Conservation (phyloP, 495 filamentous ascomycete genomes). For the Massariosphaeria phaeospora region DNA sequence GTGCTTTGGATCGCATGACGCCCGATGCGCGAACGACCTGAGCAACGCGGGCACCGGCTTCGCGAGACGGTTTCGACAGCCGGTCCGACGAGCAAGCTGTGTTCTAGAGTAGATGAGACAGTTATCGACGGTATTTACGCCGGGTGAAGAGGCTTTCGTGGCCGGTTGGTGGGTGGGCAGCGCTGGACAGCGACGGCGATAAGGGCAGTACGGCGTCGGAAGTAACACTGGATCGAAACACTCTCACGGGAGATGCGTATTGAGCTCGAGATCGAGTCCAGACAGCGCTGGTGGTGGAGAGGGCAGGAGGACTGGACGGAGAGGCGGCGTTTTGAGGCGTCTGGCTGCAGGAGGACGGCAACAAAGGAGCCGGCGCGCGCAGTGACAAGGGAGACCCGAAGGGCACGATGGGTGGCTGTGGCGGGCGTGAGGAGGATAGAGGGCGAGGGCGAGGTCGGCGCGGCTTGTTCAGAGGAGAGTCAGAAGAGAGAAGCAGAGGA, state of each 20-base stretch:
- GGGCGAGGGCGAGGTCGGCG: slow-evolving; percentile 1
- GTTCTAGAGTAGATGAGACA: background rate
- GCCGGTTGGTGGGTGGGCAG: slow-evolving; percentile 12
- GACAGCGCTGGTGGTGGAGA: slow-evolving; percentile 14
- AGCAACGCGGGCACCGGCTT: slow-evolving; percentile 20
- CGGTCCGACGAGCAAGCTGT: slow-evolving; percentile 7
- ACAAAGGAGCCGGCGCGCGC: slow-evolving; percentile 12
- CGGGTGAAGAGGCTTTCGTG: slow-evolving; percentile 10
- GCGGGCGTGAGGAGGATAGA: background rate
- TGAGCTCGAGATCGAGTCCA: slow-evolving; percentile 10
- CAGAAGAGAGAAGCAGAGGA: too few relatives aligned
- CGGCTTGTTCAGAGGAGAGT: too few relatives aligned
- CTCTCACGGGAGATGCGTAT: slow-evolving; percentile 22
- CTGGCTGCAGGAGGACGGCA: background rate
- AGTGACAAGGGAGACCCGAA: background rate
- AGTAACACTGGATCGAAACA: slow-evolving; percentile 1
- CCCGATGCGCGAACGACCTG: slow-evolving; percentile 25
- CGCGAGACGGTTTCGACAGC: slow-evolving; percentile 12
- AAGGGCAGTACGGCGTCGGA: slow-evolving; percentile 14
- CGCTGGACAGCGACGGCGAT: slow-evolving; percentile 12
- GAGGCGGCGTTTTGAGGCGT: slow-evolving; percentile 15
- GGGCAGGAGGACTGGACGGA: slow-evolving; percentile 7
- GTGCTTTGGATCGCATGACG: slow-evolving; percentile 36
- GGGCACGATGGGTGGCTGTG: background rate
- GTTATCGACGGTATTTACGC: slow-evolving; percentile 9